Evolutionary conservation across 2,329 filamentous ascomycete genomes (phyloP).

Genomic region (Metarhizium anisopliae): DNA sequence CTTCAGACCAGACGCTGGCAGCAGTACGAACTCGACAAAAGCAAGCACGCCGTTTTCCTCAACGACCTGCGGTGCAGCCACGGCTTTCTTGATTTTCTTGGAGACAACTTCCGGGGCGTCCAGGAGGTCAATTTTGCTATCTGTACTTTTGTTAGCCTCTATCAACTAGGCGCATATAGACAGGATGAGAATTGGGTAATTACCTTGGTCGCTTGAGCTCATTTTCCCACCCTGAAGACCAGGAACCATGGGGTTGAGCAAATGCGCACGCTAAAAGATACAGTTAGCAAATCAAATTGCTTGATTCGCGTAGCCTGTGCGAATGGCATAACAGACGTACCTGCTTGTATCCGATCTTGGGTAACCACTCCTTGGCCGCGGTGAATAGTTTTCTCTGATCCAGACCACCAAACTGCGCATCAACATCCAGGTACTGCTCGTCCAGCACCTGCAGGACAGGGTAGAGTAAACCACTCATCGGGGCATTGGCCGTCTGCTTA

Average conservation of each 20-base stretch:
- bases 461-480: conserved; percentile 43
- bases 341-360: conserved; percentile 75
- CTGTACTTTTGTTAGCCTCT: conserved; percentile 22
- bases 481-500: conserved; percentile 75
- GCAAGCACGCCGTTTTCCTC: conserved; percentile 82
- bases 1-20: conserved; percentile 61
- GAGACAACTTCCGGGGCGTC: conserved; percentile 65
- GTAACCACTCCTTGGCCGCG: conserved; percentile 74
- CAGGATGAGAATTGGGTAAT: not conserved
- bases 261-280: conserved; percentile 25
- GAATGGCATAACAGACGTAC: conserved; percentile 15
- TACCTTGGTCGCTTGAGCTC: conserved; percentile 63
- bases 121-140: conserved; percentile 90
- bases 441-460: conserved; percentile 71
- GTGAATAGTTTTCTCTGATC: conserved; percentile 89
- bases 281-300: not conserved
- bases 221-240: conserved; percentile 82
- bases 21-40: conserved; percentile 78
- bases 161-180: not conserved
- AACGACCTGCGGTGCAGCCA: conserved; percentile 63
- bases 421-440: conserved; percentile 79
- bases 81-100: conserved; percentile 82
- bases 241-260: conserved; percentile 69
- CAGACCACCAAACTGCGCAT: conserved; percentile 76
- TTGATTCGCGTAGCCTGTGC: not conserved